phyloP scores from a whole-genome alignment of 73 alveolate species.

The Paramecium sexaurelia region DNA sequence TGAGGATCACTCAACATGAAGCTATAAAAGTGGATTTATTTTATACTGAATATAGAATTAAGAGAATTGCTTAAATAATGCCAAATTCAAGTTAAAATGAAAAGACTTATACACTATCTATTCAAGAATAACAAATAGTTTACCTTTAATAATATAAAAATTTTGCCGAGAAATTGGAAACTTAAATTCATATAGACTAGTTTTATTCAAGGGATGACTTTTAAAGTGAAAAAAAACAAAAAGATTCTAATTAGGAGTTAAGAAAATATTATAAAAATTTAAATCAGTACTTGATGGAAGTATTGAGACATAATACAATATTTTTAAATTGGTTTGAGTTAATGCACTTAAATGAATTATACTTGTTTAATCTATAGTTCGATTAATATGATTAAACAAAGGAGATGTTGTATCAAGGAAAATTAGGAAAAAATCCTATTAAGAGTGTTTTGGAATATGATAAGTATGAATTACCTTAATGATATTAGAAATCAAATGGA shows the following conservation, averaged over 20 bases:
- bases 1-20: neutral
- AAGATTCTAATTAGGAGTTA: neutral
- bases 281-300: neutral
- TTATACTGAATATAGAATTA: neutral
- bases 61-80: neutral
- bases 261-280: neutral
- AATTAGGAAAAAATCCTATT: neutral
- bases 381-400: neutral
- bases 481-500: neutral
- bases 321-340: neutral
- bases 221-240: neutral
- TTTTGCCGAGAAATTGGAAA: neutral
- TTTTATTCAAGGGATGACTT: constrained; percentile 14
- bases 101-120: neutral
- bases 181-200: neutral
- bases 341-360: neutral
- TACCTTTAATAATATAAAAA: neutral
- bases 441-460: neutral
- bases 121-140: neutral
- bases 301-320: neutral
- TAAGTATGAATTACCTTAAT: neutral
- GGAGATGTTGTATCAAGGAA: neutral
- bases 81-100: neutral
- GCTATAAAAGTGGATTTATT: neutral
- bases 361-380: neutral